These are phyloP conservation scores for Plasmodium ovale DNA, from an alignment of 169 alveolate species.

Conservation along the genomic window DNA sequence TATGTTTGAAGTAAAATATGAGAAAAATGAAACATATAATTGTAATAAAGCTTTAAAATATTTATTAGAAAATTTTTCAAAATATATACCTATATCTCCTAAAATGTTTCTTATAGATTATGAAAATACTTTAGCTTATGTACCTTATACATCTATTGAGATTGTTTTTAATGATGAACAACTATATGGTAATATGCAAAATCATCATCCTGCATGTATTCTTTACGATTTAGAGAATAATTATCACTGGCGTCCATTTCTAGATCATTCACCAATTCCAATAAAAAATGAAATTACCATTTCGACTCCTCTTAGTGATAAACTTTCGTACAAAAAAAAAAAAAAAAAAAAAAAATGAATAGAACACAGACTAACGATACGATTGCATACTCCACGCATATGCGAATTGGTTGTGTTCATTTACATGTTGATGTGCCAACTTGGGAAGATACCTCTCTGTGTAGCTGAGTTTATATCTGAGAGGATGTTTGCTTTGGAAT, in stretches of 20 bases:
- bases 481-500: no score
- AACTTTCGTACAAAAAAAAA: conserved; percentile 54
- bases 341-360: not conserved
- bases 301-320: conserved; percentile 65
- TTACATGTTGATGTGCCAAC: no score
- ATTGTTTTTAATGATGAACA: conserved; percentile 88
- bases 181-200: conserved; percentile 90
- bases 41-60: conserved; percentile 70
- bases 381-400: no score
- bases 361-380: no score
- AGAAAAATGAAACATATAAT: conserved; percentile 69
- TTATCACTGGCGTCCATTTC: conserved; percentile 87
- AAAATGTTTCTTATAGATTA: conserved; percentile 78
- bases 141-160: conserved; percentile 89
- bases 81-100: conserved; percentile 81
- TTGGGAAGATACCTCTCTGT: no score
- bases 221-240: conserved; percentile 86
- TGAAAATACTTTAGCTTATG: conserved; percentile 83
- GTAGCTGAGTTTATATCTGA: no score
- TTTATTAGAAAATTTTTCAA: conserved; percentile 77
- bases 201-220: conserved; percentile 90
- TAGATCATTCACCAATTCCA: conserved; percentile 76
- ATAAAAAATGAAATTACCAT: conserved; percentile 74
- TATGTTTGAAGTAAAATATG: conserved; percentile 74
- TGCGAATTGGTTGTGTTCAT: not conserved